A percentile compares a stretch with the other conserved stretches of the same genome.
Conservation (phyloP, 176 grass and related monocot genomes). For the Bonia amplexicaulis region DNA sequence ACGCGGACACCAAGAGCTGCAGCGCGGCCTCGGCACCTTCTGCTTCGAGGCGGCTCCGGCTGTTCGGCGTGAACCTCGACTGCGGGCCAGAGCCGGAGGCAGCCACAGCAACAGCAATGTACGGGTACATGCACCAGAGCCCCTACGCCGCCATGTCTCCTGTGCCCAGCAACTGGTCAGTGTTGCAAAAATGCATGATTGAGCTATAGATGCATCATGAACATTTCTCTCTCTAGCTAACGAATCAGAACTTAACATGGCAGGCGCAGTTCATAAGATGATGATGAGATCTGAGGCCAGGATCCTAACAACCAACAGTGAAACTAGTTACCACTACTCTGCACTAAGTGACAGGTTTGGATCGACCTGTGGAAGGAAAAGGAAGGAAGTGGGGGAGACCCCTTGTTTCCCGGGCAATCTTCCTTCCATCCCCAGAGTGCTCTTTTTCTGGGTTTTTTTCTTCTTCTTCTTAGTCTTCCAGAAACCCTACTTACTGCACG, state of each 20-base stretch:
- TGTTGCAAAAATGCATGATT: conserved; percentile 11
- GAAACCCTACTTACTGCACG: conserved; percentile 44
- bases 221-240: conserved; percentile 21
- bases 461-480: conserved; percentile 36
- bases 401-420: conserved; percentile 56
- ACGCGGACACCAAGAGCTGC: conserved; percentile 30
- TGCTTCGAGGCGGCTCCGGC: conserved; percentile 49
- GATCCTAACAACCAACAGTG: conserved; percentile 29
- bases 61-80: conserved; percentile 92
- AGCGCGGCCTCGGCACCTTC: conserved; percentile 35
- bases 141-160: conserved; percentile 36
- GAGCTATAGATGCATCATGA: conserved; percentile 19
- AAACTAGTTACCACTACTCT: conserved; percentile 35
- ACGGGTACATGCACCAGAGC: conserved; percentile 41
- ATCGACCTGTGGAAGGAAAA: conserved; percentile 40
- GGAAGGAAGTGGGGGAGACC: conserved; percentile 34
- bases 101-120: conserved; percentile 7
- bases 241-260: conserved; percentile 27
- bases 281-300: conserved; percentile 27
- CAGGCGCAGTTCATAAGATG: conserved; percentile 48
- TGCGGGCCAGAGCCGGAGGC: conserved; percentile 56
- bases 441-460: not conserved
- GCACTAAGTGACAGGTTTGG: conserved; percentile 37
- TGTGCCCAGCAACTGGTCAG: conserved; percentile 53
- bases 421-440: conserved; percentile 29